Base-by-base conservation (phyloP, 805 yeast genomes). In the Saturnispora saitoi region DNA sequence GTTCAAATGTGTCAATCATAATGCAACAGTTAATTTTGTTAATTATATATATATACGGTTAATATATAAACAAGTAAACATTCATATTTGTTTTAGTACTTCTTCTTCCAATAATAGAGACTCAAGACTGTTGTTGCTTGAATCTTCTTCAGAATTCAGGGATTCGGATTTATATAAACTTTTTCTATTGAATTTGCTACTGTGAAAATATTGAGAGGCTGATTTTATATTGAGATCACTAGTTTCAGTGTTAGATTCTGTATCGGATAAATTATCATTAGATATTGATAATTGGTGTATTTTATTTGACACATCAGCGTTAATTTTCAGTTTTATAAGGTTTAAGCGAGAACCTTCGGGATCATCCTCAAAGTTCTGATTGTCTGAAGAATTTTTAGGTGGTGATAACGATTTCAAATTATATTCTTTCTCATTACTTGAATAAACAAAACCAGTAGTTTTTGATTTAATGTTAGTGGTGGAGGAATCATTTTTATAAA, bases 71-170 rank as follows among this genome's bases (percentile, higher is more conserved):
- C 10, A 42, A 30, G 32, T 26, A n/a, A 14, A 14, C 32, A 19
- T 15, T 34, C 37, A 44, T 24, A 45, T 45, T 26, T 32, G 48
- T 40, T 58, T 55, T 30, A 62, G 44, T 4, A 60, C 49, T 36
- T 61, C 67, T 43, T 61, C 59, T 38, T 61, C 65, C 17, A 63
- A 49, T 15, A 62, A 37, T 2, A 64, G 57, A 24, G 60, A 58
- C 24, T 56, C 57, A 15, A 62, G 43, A 42, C 65, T 60, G 12
- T 58, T 57, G 2, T 58, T 50, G 38, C 29, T 32, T 12, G 14
- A 34, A 17, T 30, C 45, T 28, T 26, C 44, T 7, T 32, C 41
- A 15, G 39, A 41, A 6, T 11, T 11, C 4, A n/a, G 20, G 4
- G 15, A 26, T 28, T 32, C 34, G 11, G 15, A 10, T 32, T 9